A percentile compares a stretch with the other conserved stretches of the same genome.
Conservation (phyloP, 257 asterid species). For the Datura wrightii region DNA sequence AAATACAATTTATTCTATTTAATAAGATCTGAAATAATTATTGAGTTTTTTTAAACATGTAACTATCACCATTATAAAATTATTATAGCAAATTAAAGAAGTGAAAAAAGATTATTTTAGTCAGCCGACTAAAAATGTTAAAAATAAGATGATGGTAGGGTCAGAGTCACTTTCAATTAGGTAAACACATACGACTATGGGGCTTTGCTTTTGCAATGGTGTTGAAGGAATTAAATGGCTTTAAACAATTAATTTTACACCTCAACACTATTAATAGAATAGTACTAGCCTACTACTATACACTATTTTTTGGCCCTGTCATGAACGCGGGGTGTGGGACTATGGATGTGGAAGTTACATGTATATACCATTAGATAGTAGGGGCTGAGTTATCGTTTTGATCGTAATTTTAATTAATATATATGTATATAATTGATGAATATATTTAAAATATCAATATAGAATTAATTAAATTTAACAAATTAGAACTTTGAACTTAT, state of each 20-base stretch:
- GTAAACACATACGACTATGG: slow-evolving; percentile 12
- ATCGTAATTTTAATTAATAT: neutral
- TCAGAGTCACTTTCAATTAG: slow-evolving; percentile 11
- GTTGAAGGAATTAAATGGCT: neutral
- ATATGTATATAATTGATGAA: neutral
- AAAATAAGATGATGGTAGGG: neutral
- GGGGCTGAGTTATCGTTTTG: neutral
- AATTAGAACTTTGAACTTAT: too few species aligned
- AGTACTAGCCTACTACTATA: neutral
- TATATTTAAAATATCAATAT: neutral
- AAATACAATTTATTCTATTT: too few species aligned
- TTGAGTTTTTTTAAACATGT: neutral
- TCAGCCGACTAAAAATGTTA: neutral
- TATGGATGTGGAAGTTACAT: neutral
- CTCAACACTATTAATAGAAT: neutral
- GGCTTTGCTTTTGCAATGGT: neutral
- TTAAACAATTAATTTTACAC: neutral
- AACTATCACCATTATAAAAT: neutral
- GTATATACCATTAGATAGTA: neutral
- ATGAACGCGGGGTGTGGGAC: slow-evolving; percentile 25
- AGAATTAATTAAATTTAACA: neutral
- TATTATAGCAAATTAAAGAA: neutral
- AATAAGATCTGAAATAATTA: neutral
- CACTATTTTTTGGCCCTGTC: neutral
- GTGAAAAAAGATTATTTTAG: neutral